Conservation (phyloP, 352 stramenopile species). For the Globisporangium mamillatum region DNA sequence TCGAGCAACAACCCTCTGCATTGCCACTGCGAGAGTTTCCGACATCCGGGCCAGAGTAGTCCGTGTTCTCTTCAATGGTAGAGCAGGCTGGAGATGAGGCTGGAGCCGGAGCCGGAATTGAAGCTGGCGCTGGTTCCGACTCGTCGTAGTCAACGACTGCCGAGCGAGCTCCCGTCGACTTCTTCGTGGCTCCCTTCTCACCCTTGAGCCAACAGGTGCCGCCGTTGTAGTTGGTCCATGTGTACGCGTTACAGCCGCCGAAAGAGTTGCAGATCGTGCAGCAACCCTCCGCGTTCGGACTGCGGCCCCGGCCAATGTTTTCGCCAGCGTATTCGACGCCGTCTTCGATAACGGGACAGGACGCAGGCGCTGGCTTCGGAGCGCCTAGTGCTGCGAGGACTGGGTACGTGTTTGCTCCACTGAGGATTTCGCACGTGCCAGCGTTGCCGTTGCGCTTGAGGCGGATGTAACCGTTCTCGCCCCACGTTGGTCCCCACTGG, state of each 20-base stretch:
- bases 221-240: slow-evolving; percentile 25
- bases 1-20: slow-evolving; percentile 16
- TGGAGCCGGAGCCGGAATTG: too few relatives aligned
- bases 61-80: too few relatives aligned
- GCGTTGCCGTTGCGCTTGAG: slow-evolving; percentile 57
- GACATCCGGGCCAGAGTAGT: too few relatives aligned
- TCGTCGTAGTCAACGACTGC: not conserved
- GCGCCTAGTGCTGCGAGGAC: too few relatives aligned
- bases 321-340: too few relatives aligned
- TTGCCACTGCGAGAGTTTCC: too few relatives aligned
- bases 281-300: slow-evolving; percentile 2
- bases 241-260: slow-evolving; percentile 23
- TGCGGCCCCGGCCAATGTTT: too few relatives aligned
- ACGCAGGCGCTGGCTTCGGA: too few relatives aligned
- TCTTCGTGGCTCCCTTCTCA: slow-evolving; percentile 7
- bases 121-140: too few relatives aligned
- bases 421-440: slow-evolving; percentile 15
- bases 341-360: too few relatives aligned
- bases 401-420: slow-evolving; percentile 13
- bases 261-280: slow-evolving; percentile 20
- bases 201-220: slow-evolving; percentile 34
- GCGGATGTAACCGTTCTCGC: slow-evolving; percentile 85
- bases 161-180: not conserved
- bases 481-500: slow-evolving; percentile 28
- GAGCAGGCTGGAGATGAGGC: too few relatives aligned